A percentile compares a stretch with the other conserved stretches of the same genome.
Conservation (phyloP, 305 asterid genomes). For the Fraxinus albicans region DNA sequence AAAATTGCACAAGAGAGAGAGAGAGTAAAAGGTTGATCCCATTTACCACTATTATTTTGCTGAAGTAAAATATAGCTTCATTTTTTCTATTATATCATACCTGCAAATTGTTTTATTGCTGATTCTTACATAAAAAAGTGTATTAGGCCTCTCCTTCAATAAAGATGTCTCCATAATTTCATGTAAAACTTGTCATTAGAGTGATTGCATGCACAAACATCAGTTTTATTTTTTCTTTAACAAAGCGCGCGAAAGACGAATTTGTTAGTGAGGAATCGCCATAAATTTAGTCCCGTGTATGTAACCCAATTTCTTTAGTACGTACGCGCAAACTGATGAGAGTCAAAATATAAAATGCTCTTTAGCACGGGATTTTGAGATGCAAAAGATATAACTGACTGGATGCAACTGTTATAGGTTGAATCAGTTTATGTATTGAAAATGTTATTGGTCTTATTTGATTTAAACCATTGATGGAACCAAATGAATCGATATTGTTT, state of each 20-base stretch:
- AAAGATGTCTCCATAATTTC: not conserved
- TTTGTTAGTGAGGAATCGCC: not conserved
- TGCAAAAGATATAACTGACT: not conserved
- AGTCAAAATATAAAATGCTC: not conserved
- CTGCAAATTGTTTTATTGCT: not conserved
- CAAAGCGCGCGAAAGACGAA: not conserved
- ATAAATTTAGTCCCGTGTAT: not conserved
- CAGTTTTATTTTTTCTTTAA: not conserved
- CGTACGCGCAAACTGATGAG: not conserved
- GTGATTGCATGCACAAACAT: not conserved
- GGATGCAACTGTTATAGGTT: not conserved
- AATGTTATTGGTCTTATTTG: constrained; percentile 30
- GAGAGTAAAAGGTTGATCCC: not conserved
- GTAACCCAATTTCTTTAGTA: not conserved
- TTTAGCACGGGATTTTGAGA: not conserved
- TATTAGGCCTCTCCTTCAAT: not conserved
- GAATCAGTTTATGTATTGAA: constrained; percentile 10
- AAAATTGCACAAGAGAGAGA: not conserved
- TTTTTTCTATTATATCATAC: not conserved
- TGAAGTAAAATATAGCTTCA: not conserved
- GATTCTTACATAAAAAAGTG: not conserved
- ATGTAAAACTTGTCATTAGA: not conserved
- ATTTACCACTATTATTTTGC: not conserved
- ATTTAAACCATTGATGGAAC: constrained; percentile 26
- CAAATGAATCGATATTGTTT: constrained; percentile 33